Conservation (phyloP, 2,329 filamentous ascomycete species). For the Fusarium agapanthi region DNA sequence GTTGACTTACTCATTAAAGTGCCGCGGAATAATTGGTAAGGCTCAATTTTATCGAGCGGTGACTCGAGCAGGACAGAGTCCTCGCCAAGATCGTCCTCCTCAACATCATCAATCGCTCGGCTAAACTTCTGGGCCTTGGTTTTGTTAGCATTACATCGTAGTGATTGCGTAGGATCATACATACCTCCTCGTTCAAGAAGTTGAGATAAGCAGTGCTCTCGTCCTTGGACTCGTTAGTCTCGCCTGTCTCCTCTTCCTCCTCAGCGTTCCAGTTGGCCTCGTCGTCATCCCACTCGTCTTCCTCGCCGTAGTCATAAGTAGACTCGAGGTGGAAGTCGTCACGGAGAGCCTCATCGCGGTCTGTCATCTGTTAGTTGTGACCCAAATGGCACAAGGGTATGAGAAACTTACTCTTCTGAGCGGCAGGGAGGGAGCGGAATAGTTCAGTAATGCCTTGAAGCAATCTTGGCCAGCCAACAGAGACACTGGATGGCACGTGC, state of each 20-base stretch:
- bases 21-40: slow-evolving; percentile 87
- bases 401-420: slow-evolving; percentile 76
- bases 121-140: slow-evolving; percentile 84
- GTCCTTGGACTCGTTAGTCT: slow-evolving; percentile 75
- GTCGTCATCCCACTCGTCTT: slow-evolving; percentile 85
- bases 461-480: slow-evolving; percentile 92
- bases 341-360: slow-evolving; percentile 89
- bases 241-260: slow-evolving; percentile 74
- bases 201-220: slow-evolving; percentile 95
- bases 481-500: slow-evolving; percentile 90
- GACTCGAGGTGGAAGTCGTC: slow-evolving; percentile 82
- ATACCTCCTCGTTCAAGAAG: slow-evolving; percentile 90
- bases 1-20: slow-evolving; percentile 78
- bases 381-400: too few species aligned
- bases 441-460: slow-evolving; percentile 87
- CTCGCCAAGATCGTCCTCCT: slow-evolving; percentile 89
- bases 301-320: slow-evolving; percentile 71
- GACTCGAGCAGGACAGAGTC: slow-evolving; percentile 94
- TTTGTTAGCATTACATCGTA: slow-evolving; percentile 32
- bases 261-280: slow-evolving; percentile 83
- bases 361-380: slow-evolving; percentile 54
- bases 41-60: slow-evolving; percentile 93
- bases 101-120: slow-evolving; percentile 71
- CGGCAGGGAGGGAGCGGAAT: slow-evolving; percentile 89
- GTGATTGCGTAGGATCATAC: slow-evolving; percentile 30